Conservation (phyloP, 2,329 filamentous ascomycete species). For the Trichoderma gracile region DNA sequence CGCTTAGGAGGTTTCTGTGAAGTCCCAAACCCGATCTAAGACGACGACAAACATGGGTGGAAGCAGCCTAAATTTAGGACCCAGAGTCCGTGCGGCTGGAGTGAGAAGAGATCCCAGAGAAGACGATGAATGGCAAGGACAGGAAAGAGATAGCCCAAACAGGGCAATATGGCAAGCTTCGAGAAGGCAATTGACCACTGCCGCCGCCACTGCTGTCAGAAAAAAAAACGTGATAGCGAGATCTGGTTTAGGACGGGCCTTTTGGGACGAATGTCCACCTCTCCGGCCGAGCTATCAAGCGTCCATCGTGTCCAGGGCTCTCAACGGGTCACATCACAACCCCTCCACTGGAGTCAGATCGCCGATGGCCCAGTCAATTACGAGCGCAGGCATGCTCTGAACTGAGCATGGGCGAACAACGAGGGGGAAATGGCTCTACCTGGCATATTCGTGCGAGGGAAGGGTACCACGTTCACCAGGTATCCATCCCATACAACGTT, state of each 20-base stretch:
- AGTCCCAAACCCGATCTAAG: constrained; percentile 6
- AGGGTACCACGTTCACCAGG: constrained; percentile 2
- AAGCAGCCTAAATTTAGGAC: constrained; percentile 9
- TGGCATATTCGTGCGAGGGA: neutral
- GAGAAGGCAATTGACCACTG: constrained; percentile 4
- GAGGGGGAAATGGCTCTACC: neutral
- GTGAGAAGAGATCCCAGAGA: neutral
- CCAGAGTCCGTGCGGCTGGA: constrained; percentile 20
- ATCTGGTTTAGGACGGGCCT: constrained; percentile 19
- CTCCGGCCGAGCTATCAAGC: constrained; percentile 20
- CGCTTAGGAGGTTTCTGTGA: constrained; percentile 11
- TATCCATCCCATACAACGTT: constrained; percentile 7
- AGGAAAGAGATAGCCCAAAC: neutral
- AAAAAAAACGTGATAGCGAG: constrained; percentile 22
- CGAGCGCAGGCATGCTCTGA: neutral
- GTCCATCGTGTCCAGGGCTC: constrained; percentile 3
- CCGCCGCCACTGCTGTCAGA: neutral
- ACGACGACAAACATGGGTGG: constrained; percentile 9
- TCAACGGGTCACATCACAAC: constrained; percentile 13
- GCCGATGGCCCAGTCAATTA: constrained; percentile 7
- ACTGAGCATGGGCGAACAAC: neutral
- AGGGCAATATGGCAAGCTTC: neutral
- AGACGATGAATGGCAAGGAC: neutral
- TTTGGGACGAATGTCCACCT: constrained; percentile 18
- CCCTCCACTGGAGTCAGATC: constrained; percentile 23